Evolutionary conservation across 306 rosid species (phyloP), one percentile per base, ranked within the genome.

Genomic region (Quillaja saponaria): DNA sequence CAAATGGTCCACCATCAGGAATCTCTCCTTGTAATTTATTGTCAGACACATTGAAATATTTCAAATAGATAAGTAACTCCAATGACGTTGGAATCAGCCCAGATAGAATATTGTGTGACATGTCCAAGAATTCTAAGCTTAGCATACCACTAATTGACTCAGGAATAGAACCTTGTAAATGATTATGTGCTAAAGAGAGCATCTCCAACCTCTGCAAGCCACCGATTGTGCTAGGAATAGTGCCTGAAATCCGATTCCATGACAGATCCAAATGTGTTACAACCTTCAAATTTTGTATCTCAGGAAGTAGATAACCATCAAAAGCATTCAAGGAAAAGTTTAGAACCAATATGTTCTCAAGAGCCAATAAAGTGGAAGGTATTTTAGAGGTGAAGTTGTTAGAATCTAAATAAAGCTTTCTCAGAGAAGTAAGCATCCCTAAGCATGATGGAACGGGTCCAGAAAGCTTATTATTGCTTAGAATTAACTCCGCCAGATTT

Each of bases 61-160:
- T 31, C 34, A 78, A 72, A 64, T 62, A 46, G 6, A 7, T 17
- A 21, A 78, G 72, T 50, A 58, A 55, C 56, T 68, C 78, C 38
- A 78, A 52, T 17, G 82, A 68, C 52, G 68, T 68, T 28, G 76
- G 76, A 25, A 78, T 69, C 51, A 39, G 46, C 1, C 81, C 78
- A 0, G 48, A 13, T 15, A 75, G 49, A 16, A 59, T 1, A 55
- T 80, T 80, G 16, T 51, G 20, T 6, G 77, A 74, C 13, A 69
- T 35, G 31, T 74, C 80, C 63, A 79, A 53, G 16, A 9, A 34
- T 42, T 9, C 33, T 66, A 78, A 53, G 67, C 73, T 64, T 6
- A 48, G 2, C 67, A 77, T 54, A 14, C 49, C 55, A 0, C n/a
- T n/a, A n/a, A n/a, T n/a, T n/a, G n/a, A n/a, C n/a, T n/a, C n/a